Conservation (phyloP, 352 stramenopile genomes). For the Phytopythium oedochilum region DNA sequence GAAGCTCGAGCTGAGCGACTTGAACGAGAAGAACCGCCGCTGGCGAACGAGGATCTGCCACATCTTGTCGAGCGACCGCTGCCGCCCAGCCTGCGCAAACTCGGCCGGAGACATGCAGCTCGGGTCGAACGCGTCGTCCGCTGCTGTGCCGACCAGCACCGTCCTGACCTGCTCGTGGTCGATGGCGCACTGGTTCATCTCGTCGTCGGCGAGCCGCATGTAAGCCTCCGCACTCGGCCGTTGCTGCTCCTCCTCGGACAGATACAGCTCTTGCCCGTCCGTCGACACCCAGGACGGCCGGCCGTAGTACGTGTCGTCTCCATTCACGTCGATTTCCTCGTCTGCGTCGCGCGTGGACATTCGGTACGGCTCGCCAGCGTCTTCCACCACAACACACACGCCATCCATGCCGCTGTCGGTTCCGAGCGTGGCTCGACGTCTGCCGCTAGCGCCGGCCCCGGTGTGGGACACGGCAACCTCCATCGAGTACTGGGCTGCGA, state of each 20-base stretch:
- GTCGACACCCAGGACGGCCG: constrained; percentile 77
- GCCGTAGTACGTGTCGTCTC: constrained; percentile 13
- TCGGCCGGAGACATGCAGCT: neutral
- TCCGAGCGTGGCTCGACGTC: neutral
- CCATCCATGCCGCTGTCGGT: neutral
- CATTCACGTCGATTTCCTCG: constrained; percentile 5
- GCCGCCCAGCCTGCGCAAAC: constrained; percentile 2
- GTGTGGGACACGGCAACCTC: constrained; percentile 23
- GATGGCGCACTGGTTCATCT: constrained; percentile 5
- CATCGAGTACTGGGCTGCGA: constrained; percentile 37
- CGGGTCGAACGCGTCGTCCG: neutral
- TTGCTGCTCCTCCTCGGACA: constrained; percentile 30
- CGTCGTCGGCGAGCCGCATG: constrained; percentile 62
- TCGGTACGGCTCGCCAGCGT: neutral
- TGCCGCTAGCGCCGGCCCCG: neutral
- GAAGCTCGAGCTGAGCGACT: constrained; percentile 34
- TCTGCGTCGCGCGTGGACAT: constrained; percentile 3
- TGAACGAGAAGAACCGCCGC: constrained; percentile 60
- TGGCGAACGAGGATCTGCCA: constrained; percentile 52
- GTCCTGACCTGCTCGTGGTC: neutral
- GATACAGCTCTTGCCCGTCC: constrained; percentile 34
- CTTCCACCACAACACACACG: neutral
- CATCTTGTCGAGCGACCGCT: constrained; percentile 31
- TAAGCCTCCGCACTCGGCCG: constrained; percentile 63
- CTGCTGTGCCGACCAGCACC: neutral